Evolutionary conservation across 345 rosid species (phyloP), one percentile per base, ranked within the genome.

Genomic region (Viola odorata): DNA sequence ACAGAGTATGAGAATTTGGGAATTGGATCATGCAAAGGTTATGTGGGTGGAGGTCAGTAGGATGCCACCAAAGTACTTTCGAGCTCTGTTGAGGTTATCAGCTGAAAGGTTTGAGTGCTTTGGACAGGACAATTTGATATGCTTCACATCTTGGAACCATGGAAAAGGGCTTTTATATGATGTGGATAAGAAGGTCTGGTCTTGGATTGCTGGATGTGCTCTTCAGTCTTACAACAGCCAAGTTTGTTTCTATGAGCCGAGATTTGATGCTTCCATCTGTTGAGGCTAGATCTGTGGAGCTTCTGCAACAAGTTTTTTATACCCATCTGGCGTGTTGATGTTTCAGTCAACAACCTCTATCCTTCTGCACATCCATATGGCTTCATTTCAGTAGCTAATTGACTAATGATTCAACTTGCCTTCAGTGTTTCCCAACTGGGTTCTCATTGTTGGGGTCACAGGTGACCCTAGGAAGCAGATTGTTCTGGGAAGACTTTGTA

Each of bases 111-210:
- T 92, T 56, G 96, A 92, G 79, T 92, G 98, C 80, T 85, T 89
- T 74, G 96, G 96, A 48, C 96, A 92, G 82, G 98, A 92, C 66
- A 92, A 92, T 59, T 81, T 87, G 73, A 89, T 92, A 37, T 89
- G 96, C 67, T 92, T 92, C 68, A 92, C 98, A 36, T 92, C 95
- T n/a, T 87, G 98, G 96, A 92, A 92, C 73, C 98, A 87, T 69
- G 94, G 98, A 49, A 92, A 85, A 63, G 86, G 98, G 45, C 96
- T 92, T 61, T 69, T 92, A 8, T 92, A 85, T 37, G 94, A 92
- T 75, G 89, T 89, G 63, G 96, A 89, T 74, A 91, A 87, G 80
- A 92, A 81, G 82, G 77, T 56, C 41, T 92, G 96, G 98, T 89
- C 96, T 63, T 92, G 96, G 96, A 92, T 92, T 67, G 86, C 88